Evolutionary conservation across 2,329 filamentous ascomycete species (phyloP).

Genomic region (Rutstroemia sp.): DNA sequence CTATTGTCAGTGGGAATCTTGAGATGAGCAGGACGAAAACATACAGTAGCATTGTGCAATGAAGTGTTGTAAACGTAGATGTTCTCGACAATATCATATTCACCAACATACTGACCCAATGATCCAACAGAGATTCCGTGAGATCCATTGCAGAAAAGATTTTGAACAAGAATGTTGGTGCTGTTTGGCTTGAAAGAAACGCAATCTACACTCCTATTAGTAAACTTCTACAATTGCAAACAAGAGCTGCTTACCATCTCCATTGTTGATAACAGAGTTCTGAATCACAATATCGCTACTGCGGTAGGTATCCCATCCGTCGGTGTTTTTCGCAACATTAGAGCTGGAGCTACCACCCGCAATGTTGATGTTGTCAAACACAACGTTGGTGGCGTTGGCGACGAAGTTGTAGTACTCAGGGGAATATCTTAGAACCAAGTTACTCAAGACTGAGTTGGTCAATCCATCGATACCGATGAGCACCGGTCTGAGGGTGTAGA

Average conservation of each 20-base stretch:
- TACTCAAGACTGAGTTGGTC: slow-evolving; percentile 48
- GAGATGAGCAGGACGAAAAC: slow-evolving; percentile 22
- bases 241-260: slow-evolving; percentile 38
- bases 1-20: slow-evolving; percentile 24
- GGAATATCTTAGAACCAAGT: slow-evolving; percentile 53
- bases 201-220: slow-evolving; percentile 40
- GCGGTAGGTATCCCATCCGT: slow-evolving; percentile 59
- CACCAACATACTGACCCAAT: slow-evolving; percentile 53
- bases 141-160: slow-evolving; percentile 59
- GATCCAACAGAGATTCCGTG: slow-evolving; percentile 69
- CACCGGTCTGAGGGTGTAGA: slow-evolving; percentile 51
- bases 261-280: slow-evolving; percentile 56
- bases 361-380: slow-evolving; percentile 57
- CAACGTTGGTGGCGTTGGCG: slow-evolving; percentile 55
- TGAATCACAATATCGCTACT: slow-evolving; percentile 57
- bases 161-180: slow-evolving; percentile 61
- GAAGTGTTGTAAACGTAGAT: slow-evolving; percentile 56
- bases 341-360: slow-evolving; percentile 43
- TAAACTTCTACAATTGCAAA: neutral
- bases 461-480: slow-evolving; percentile 50
- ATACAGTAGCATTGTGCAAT: slow-evolving; percentile 44
- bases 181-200: slow-evolving; percentile 70
- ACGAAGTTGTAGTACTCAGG: slow-evolving; percentile 56
- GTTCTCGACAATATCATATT: slow-evolving; percentile 63
- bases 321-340: slow-evolving; percentile 56